These are phyloP conservation scores for Leishmania major DNA, from an alignment of 208 protist species.

Conservation along the genomic window DNA sequence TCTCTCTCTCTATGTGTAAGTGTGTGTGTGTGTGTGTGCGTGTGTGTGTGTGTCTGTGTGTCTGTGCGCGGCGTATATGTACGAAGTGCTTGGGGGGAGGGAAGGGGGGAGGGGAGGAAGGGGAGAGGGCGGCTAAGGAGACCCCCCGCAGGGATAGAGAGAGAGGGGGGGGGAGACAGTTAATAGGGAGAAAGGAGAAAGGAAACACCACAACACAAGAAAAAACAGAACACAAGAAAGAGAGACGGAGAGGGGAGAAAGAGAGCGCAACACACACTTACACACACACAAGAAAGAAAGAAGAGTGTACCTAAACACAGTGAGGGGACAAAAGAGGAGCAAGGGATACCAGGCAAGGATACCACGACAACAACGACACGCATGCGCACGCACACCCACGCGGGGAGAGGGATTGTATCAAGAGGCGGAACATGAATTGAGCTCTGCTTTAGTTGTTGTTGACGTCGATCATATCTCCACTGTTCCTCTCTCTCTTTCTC, in stretches of 20 bases:
- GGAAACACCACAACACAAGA: background rate
- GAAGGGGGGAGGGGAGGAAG: too few species aligned
- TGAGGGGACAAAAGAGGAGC: background rate
- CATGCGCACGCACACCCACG: background rate
- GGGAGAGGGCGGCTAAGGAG: background rate
- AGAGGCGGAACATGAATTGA: background rate
- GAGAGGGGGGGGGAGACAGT: background rate
- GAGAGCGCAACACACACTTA: background rate
- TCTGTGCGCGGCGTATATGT: background rate
- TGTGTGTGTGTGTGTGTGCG: background rate
- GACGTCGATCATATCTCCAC: background rate
- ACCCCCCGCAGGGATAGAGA: background rate
- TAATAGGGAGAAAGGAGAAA: background rate
- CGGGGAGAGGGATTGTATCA: too few species aligned
- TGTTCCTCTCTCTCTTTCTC: background rate
- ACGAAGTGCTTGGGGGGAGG: background rate
- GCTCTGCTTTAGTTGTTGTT: background rate
- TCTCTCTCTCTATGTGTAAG: background rate
- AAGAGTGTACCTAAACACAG: background rate
- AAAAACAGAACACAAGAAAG: background rate
- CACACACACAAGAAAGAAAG: conserved; percentile 1
- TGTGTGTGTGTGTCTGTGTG: background rate
- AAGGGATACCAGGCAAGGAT: background rate
- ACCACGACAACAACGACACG: background rate
- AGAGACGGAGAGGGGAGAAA: background rate